A percentile compares a stretch with the other conserved stretches of the same genome.
Evolutionary conservation across 1,139 yeast species (phyloP).

Genomic region (Komagataea norvegica): DNA sequence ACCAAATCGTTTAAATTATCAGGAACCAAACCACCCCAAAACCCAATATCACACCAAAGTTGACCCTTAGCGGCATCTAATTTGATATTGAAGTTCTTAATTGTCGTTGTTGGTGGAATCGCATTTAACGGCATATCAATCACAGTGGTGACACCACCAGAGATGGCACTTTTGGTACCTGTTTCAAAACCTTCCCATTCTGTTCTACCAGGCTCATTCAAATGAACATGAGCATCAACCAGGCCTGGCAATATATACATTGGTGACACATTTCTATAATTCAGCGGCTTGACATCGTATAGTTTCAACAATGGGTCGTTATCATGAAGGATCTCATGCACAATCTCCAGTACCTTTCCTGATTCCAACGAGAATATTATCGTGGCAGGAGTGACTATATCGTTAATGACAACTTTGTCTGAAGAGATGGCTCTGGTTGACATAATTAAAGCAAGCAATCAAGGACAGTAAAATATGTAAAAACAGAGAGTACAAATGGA

Average conservation of each 20-base stretch:
- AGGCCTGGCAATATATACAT: slow-evolving; percentile 77
- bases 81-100: slow-evolving; percentile 68
- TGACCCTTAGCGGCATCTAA: slow-evolving; percentile 73
- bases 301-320: slow-evolving; percentile 36
- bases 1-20: slow-evolving; percentile 60
- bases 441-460: no score
- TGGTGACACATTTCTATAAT: slow-evolving; percentile 57
- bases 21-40: slow-evolving; percentile 95
- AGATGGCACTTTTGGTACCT: slow-evolving; percentile 87
- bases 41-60: slow-evolving; percentile 90
- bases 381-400: slow-evolving; percentile 56
- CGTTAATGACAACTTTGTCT: slow-evolving; percentile 53
- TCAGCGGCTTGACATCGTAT: slow-evolving; percentile 40
- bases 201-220: slow-evolving; percentile 91
- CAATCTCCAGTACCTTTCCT: slow-evolving; percentile 60
- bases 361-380: slow-evolving; percentile 55
- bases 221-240: slow-evolving; percentile 89
- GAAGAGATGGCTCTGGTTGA: slow-evolving; percentile 58
- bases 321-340: slow-evolving; percentile 32
- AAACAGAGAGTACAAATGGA: no score
- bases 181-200: slow-evolving; percentile 96
- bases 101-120: slow-evolving; percentile 88
- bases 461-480: no score
- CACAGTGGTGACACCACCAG: slow-evolving; percentile 95
- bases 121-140: slow-evolving; percentile 96